Evolutionary conservation across 306 rosid genomes (phyloP).

Genomic region (Phaseolus lunatus): DNA sequence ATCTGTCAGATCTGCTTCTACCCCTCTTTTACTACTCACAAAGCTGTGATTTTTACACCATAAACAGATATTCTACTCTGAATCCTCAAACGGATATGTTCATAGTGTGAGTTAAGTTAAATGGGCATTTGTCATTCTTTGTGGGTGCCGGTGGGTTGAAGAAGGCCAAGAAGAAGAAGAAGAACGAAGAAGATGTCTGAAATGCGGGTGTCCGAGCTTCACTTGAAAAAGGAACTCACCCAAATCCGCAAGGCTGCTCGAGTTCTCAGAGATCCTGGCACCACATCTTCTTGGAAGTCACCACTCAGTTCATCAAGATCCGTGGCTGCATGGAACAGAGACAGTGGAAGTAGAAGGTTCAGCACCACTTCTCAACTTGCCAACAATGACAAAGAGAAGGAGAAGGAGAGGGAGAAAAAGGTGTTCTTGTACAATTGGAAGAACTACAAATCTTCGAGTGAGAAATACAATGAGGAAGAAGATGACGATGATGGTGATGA

Average conservation of each 20-base stretch:
- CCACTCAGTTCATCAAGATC: conserved; percentile 83
- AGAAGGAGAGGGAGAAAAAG: conserved; percentile 58
- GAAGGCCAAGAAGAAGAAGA: neutral
- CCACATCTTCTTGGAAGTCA: conserved; percentile 90
- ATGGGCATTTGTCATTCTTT: conserved; percentile 22
- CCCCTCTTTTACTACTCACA: conserved; percentile 11
- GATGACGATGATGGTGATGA: conserved; percentile 55
- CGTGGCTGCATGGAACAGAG: conserved; percentile 52
- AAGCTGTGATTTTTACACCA: conserved; percentile 1
- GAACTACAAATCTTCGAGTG: conserved; percentile 65
- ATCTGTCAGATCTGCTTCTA: conserved; percentile 51
- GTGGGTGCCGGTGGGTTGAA: neutral
- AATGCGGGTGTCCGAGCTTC: conserved; percentile 72
- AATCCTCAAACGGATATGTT: conserved; percentile 9
- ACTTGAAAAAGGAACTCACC: conserved; percentile 84
- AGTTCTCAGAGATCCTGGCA: conserved; percentile 91
- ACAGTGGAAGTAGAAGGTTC: conserved; percentile 47
- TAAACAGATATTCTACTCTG: neutral
- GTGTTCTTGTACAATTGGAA: conserved; percentile 91
- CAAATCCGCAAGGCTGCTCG: conserved; percentile 98
- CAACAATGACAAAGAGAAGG: conserved; percentile 11
- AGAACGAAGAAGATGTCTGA: conserved; percentile 54
- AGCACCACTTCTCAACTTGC: conserved; percentile 19
- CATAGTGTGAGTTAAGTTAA: conserved; percentile 24
- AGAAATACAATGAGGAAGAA: conserved; percentile 51